Evolutionary conservation across 768 basidiomycete species (phyloP), one percentile per base, ranked within the genome.

Genomic region (Lentinula sp.): DNA sequence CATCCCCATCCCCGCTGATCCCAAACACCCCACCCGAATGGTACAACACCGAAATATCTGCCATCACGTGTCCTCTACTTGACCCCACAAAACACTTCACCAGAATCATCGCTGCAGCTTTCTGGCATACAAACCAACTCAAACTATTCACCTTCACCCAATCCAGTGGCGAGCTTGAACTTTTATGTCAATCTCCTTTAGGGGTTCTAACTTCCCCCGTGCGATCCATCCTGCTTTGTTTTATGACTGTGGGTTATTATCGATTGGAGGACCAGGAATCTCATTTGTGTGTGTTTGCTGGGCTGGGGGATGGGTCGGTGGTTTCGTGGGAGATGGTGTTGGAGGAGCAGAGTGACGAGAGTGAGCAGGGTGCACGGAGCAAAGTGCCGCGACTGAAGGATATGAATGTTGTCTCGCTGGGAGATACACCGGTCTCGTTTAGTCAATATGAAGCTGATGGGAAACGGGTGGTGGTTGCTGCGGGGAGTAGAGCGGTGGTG

Each of bases 291-390:
- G 76, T 95, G 8, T 76, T 96, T 35, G 83, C 83, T 16, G 93
- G 93, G 3, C 76, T 93, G 9, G 84, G 80, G 2, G 85, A 96
- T 68, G 94, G 94, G 1, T 84, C 84, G 15, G 75, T 94, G 32
- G 81, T 83, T 4, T 76, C 82, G 10, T 84, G 83, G 66, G 61
- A 73, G 0, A 85, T 87, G 71, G 77, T 81, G 48, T 66, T 66
- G 15, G 60, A 59, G 15, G 48, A 64, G 16, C 41, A 69, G 12
- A 63, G 63, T 13, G 61, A 64, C 63, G 73, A 71, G 7, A 71
- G 28, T 28, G 28, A 3, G 28, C 28, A 28, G 28, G 37, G 37
- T 39, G 37, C 9, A 39, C 37, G 3, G 0, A 39, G 1, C 13
- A 39, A 71, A 46, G 61, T 68, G n/a, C 66, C 81, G 41, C 6